phyloP scores from a whole-genome alignment of 1,139 yeast species.

The Arxiozyma slooffiae region DNA sequence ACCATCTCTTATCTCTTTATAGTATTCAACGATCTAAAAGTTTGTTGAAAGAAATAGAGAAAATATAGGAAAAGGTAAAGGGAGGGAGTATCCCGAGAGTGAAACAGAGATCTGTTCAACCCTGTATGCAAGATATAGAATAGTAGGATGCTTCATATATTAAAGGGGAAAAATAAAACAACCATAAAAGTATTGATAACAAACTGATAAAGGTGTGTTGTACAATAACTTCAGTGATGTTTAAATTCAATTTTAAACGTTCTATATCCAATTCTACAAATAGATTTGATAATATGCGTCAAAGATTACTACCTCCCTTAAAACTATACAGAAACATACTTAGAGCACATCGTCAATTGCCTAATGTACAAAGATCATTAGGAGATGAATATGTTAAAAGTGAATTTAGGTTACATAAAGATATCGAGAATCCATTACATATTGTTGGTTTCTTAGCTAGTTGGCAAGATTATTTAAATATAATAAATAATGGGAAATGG shows the following conservation, averaged over 20 bases:
- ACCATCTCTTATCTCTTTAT: too few relatives aligned
- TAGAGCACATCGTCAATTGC: conserved; percentile 67
- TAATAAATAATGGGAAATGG: conserved; percentile 73
- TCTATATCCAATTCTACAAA: background rate
- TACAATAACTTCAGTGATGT: background rate
- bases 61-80: too few relatives aligned
- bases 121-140: too few relatives aligned
- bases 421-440: conserved; percentile 79
- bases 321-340: conserved; percentile 65
- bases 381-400: conserved; percentile 87
- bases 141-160: too few relatives aligned
- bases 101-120: too few relatives aligned
- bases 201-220: background rate
- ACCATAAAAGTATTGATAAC: background rate
- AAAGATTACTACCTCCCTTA: conserved; percentile 67
- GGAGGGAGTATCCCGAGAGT: too few relatives aligned
- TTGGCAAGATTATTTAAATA: conserved; percentile 84
- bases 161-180: too few relatives aligned
- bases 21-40: too few relatives aligned
- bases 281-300: background rate
- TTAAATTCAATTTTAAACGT: background rate
- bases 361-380: conserved; percentile 57
- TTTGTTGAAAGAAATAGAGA: too few relatives aligned
- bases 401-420: conserved; percentile 81
- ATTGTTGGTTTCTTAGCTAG: conserved; percentile 86